A percentile compares a stretch with the other conserved stretches of the same genome.
Evolutionary conservation across 2,329 filamentous ascomycete species (phyloP).

Genomic region (Drechmeria coniospora): DNA sequence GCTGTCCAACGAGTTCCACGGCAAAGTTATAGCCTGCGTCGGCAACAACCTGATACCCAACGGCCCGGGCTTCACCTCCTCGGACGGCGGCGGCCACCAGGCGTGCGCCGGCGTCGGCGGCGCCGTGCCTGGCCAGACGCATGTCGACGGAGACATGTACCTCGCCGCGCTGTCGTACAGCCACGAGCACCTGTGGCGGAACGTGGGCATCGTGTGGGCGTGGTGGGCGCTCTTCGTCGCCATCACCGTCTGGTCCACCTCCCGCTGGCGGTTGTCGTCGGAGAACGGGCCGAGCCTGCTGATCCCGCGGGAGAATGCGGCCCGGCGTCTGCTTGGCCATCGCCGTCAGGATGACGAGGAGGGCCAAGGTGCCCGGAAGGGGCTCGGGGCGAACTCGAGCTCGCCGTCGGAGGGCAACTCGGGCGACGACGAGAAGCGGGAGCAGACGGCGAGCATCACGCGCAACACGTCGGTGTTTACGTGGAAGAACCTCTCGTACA

Average conservation of each 20-base stretch:
- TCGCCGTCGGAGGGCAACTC: neutral
- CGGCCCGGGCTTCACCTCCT: conserved; percentile 30
- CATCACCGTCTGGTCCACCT: conserved; percentile 42
- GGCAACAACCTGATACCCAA: conserved; percentile 33
- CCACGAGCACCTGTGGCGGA: conserved; percentile 38
- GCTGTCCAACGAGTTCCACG: conserved; percentile 56
- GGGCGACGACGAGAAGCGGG: conserved; percentile 5
- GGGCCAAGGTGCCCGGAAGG: conserved; percentile 16
- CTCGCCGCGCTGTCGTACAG: conserved; percentile 37
- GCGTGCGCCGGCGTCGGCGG: conserved; percentile 45
- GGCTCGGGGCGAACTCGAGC: conserved; percentile 1
- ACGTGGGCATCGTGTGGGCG: conserved; percentile 46
- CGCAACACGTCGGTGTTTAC: conserved; percentile 56
- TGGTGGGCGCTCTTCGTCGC: conserved; percentile 46
- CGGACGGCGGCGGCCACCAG: conserved; percentile 24
- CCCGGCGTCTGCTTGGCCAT: conserved; percentile 18
- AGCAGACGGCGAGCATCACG: conserved; percentile 28
- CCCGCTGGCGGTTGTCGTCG: conserved; percentile 36
- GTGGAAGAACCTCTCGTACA: conserved; percentile 59
- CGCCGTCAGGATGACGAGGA: conserved; percentile 31
- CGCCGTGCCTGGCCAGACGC: conserved; percentile 29
- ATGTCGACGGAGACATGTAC: conserved; percentile 43
- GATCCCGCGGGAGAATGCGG: conserved; percentile 44
- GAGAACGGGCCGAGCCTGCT: conserved; percentile 39
- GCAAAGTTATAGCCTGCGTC: conserved; percentile 34